These are phyloP conservation scores for Rhodotorula sp. DNA, from an alignment of 1,284 basidiomycete species.

Conservation along the genomic window DNA sequence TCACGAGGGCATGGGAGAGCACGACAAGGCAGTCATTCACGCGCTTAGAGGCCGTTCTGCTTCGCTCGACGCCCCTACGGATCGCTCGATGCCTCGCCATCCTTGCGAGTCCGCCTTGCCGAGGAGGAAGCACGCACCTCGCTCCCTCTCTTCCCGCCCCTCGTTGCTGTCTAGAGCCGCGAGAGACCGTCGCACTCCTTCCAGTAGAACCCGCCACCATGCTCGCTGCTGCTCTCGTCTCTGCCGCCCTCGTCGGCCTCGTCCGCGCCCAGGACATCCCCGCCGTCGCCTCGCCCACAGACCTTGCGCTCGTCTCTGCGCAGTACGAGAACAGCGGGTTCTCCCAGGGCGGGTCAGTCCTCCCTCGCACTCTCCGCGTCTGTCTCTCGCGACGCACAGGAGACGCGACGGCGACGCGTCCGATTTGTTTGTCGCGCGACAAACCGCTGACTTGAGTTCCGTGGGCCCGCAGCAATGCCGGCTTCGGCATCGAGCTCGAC, in stretches of 20 bases:
- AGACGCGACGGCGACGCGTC: neutral
- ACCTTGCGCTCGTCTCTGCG: conserved; percentile 36
- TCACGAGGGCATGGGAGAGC: too few species aligned
- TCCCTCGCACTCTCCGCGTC: neutral
- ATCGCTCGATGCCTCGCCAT: too few species aligned
- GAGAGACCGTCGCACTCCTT: neutral
- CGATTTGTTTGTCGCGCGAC: conserved; percentile 1
- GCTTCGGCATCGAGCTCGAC: conserved; percentile 41
- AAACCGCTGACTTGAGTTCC: neutral
- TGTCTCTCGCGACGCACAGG: neutral
- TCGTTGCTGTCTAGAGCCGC: neutral
- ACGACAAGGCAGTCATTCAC: too few species aligned
- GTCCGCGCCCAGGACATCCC: conserved; percentile 22
- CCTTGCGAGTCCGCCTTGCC: neutral
- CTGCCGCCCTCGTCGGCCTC: conserved; percentile 1
- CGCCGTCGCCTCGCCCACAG: neutral
- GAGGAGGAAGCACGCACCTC: neutral
- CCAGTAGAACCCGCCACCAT: neutral
- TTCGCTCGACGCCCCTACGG: too few species aligned
- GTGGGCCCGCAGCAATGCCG: conserved; percentile 25
- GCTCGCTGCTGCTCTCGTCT: conserved; percentile 10
- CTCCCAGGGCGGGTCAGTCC: conserved; percentile 19
- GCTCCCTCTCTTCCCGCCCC: neutral
- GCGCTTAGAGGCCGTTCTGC: too few species aligned
- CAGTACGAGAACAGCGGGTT: conserved; percentile 42